Evolutionary conservation across 2,329 filamentous ascomycete genomes (phyloP).

Genomic region (Fusarium pilosicola): DNA sequence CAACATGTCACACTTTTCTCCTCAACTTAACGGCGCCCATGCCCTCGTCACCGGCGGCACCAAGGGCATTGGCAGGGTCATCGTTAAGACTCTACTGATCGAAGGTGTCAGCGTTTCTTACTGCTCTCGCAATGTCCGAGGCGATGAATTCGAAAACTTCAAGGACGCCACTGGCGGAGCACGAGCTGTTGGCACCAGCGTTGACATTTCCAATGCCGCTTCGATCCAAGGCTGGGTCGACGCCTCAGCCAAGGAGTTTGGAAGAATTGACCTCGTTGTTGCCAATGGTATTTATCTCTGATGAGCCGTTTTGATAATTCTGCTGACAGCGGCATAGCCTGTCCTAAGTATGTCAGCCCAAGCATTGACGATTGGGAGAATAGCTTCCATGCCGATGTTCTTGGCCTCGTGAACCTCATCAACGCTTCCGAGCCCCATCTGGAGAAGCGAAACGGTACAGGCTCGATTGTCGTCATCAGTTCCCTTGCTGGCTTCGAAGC

Average conservation of each 20-base stretch:
- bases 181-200: conserved; percentile 29
- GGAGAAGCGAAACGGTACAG: conserved; percentile 20
- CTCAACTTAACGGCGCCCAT: conserved; percentile 8
- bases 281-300: neutral
- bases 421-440: conserved; percentile 32
- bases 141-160: conserved; percentile 37
- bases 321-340: neutral
- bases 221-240: conserved; percentile 9
- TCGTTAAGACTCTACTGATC: conserved; percentile 33
- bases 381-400: conserved; percentile 40
- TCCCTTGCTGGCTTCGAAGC: conserved; percentile 41
- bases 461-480: conserved; percentile 41
- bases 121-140: conserved; percentile 30
- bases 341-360: conserved; percentile 9
- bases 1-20: conserved; percentile 11
- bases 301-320: accelerated
- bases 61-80: conserved; percentile 42
- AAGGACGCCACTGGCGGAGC: conserved; percentile 8
- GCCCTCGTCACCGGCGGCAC: conserved; percentile 14
- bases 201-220: conserved; percentile 35
- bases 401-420: conserved; percentile 39
- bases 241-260: neutral
- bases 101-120: conserved; percentile 45
- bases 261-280: conserved; percentile 10
- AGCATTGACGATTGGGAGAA: conserved; percentile 34